phyloP scores from a whole-genome alignment of 2,329 filamentous ascomycete species.

The Trichoderma sp. region DNA sequence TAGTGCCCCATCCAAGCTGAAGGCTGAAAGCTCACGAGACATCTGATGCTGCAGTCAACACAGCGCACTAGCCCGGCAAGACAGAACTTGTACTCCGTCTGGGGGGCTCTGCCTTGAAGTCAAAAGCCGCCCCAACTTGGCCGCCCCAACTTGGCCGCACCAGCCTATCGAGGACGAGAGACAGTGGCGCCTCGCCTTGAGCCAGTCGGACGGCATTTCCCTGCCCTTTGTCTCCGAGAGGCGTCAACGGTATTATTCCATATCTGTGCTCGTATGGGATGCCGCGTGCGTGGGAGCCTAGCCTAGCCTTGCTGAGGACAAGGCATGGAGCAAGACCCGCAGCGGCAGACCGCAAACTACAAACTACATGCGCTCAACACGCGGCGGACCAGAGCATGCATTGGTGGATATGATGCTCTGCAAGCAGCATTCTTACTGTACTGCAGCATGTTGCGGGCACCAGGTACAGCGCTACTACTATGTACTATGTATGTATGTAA shows the following conservation, averaged over 20 bases:
- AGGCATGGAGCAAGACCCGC: neutral
- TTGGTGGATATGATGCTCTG: neutral
- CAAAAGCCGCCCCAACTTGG: neutral
- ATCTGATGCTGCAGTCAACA: neutral
- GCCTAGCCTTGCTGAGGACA: constrained; percentile 3
- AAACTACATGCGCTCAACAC: neutral
- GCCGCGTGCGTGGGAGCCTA: constrained; percentile 1
- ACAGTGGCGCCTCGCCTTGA: neutral
- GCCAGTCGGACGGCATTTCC: neutral
- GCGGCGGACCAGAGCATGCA: neutral
- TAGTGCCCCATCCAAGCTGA: neutral
- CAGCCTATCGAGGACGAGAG: neutral
- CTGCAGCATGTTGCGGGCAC: neutral
- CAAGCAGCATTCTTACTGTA: neutral
- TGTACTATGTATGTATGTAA: neutral
- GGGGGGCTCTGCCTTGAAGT: neutral
- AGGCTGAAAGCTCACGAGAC: neutral
- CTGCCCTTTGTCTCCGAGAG: constrained; percentile 5
- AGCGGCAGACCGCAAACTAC: constrained; percentile 3
- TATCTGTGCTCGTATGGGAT: neutral
- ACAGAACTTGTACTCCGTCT: neutral
- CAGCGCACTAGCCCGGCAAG: neutral
- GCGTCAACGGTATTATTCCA: neutral
- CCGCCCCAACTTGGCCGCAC: neutral
- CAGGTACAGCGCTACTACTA: no score